phyloP scores from a whole-genome alignment of 345 rosid species.

The Syzygium oleosum region DNA sequence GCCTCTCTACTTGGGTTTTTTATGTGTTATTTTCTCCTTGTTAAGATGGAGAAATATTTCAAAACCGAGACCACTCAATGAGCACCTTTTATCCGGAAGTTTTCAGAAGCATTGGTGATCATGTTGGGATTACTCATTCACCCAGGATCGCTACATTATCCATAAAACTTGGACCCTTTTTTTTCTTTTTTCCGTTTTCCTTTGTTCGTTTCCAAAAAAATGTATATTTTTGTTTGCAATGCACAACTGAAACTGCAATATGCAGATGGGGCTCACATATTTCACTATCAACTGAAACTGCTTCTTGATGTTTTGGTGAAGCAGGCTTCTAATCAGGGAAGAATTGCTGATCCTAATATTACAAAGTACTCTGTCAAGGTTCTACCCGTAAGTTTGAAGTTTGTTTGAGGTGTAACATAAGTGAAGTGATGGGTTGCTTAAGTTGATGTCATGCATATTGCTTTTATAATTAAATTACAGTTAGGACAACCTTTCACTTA shows the following conservation, averaged over 20 bases:
- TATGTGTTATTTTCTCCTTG: not conserved
- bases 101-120: not conserved
- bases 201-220: not conserved
- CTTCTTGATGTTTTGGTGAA: conserved; percentile 3
- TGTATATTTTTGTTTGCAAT: not conserved
- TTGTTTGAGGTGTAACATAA: not conserved
- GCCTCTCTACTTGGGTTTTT: not conserved
- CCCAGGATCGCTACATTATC: not conserved
- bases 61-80: not conserved
- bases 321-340: conserved; percentile 66
- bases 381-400: conserved; percentile 53
- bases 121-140: not conserved
- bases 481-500: not conserved
- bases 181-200: not conserved
- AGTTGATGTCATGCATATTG: not conserved
- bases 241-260: not conserved
- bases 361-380: conserved; percentile 78
- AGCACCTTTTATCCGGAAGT: not conserved
- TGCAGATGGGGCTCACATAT: not conserved
- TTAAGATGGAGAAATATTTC: not conserved
- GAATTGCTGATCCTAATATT: conserved; percentile 51
- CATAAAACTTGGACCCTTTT: not conserved
- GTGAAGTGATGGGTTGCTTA: not conserved
- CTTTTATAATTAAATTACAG: not conserved
- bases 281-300: not conserved